Conservation (phyloP, 78 protist species). For the Monocercomonoides exilis region DNA sequence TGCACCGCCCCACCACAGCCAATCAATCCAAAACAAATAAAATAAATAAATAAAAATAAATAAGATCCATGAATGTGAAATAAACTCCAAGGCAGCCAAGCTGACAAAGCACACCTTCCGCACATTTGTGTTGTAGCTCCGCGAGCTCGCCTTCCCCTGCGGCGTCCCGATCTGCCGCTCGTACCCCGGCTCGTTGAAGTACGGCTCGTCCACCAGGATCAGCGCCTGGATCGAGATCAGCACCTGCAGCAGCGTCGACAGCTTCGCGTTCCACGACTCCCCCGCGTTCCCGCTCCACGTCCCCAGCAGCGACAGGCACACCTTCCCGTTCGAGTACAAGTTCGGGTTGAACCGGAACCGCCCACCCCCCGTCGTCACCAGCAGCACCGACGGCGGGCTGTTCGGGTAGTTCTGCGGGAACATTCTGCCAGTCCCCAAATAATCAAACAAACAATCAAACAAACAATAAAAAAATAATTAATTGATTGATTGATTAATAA, state of each 20-base stretch:
- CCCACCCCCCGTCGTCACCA: too few relatives aligned
- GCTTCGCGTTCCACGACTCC: conserved; percentile 34
- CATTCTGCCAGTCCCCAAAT: conserved; percentile 11
- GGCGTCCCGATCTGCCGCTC: conserved; percentile 36
- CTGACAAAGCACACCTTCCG: too few relatives aligned
- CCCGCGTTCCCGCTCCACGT: conserved; percentile 41
- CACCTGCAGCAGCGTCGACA: too few relatives aligned
- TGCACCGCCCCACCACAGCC: too few relatives aligned
- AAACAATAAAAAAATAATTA: too few relatives aligned
- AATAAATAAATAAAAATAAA: too few relatives aligned
- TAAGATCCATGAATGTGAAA: too few relatives aligned
- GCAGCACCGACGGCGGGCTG: conserved; percentile 43
- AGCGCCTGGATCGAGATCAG: conserved; percentile 45
- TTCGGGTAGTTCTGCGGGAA: conserved; percentile 54
- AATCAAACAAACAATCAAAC: conserved; percentile 14
- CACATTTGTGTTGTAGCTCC: conserved; percentile 28
- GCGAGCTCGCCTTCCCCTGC: conserved; percentile 25
- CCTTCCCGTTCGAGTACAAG: background rate
- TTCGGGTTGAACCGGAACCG: background rate
- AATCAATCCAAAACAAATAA: too few relatives aligned
- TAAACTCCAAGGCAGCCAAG: too few relatives aligned
- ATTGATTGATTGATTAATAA: too few relatives aligned
- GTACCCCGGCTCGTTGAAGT: conserved; percentile 59
- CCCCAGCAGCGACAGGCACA: too few relatives aligned
- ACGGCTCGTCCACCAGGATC: conserved; percentile 46